Evolutionary conservation across 2,329 filamentous ascomycete species (phyloP), one percentile per base, ranked within the genome.

Genomic region (Curvularia hawaiiensis): DNA sequence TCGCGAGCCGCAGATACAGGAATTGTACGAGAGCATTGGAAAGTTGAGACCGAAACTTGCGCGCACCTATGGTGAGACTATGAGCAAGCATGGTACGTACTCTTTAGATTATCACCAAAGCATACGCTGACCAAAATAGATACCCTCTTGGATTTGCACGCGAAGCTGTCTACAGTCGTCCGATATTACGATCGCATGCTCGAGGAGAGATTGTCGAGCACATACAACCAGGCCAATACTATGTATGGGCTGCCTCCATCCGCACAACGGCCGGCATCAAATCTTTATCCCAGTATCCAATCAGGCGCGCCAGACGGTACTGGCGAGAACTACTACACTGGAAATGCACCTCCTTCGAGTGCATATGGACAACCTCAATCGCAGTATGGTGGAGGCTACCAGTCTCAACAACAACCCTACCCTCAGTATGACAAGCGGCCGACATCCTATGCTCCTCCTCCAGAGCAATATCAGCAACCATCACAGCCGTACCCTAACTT

Each of bases 151-250:
- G 95, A 99, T 75, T 82, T 99, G 0, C 95, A 99, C 74, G 90
- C 92, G 18, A 99, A 99, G 75, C 82, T 99, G 24, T 95, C 94
- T 0, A 97, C 94, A 0, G 95, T 98, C 26, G 95, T 99, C 5
- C 87, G 95, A 33, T 98, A 98, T 74, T 99, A 99, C 73, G 95
- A 99, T 76, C 88, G 92, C 40, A 98, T 99, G 95, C 84, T 99
- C 16, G 95, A 99, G 77, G 95, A 99, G 62, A 88, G 95, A 39
- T 82, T 99, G 26, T 96, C 92, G 9, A 96, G 90, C 75, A 94
- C 95, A 1, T 98, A 98, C 74, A 90, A 88, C 62, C 91, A 96
- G 69, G 90, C 94, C 38, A 71, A 74, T 33, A 75, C 79, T 35
- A 76, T 77, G 63, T 78, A 78, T 45, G 71, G 73, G 26, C 66